Evolutionary conservation across 352 stramenopile genomes (phyloP).

Genomic region (Lagenidium giganteum): DNA sequence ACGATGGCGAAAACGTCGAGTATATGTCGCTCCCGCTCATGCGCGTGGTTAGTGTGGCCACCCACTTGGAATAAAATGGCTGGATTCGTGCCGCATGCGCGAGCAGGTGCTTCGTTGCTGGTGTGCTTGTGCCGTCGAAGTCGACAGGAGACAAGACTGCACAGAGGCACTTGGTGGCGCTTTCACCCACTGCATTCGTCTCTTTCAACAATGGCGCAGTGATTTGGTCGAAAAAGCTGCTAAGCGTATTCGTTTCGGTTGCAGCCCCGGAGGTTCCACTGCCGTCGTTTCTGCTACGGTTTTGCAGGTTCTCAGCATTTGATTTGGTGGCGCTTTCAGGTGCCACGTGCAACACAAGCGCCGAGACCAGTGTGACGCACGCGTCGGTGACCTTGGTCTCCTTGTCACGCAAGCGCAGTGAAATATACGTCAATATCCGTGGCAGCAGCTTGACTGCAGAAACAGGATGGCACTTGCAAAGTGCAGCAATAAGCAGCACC

Average conservation of each 20-base stretch:
- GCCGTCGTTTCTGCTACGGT: neutral
- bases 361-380: conserved; percentile 44
- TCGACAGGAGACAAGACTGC: conserved; percentile 37
- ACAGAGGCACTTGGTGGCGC: conserved; percentile 42
- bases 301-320: neutral
- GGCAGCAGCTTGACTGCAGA: conserved; percentile 29
- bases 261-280: neutral
- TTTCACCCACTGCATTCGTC: conserved; percentile 35
- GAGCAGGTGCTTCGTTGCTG: conserved; percentile 17
- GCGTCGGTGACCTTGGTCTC: conserved; percentile 47
- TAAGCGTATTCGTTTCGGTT: neutral
- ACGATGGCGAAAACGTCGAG: conserved; percentile 32
- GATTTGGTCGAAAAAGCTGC: conserved; percentile 37
- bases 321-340: conserved; percentile 11
- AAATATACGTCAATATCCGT: conserved; percentile 35
- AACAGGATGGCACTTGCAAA: conserved; percentile 42
- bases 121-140: conserved; percentile 40
- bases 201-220: conserved; percentile 33
- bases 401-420: conserved; percentile 48
- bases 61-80: conserved; percentile 28
- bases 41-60: conserved; percentile 28
- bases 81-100: conserved; percentile 28
- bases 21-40: conserved; percentile 47
- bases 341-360: conserved; percentile 41
- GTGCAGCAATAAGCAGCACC: conserved; percentile 43